Percentiles rank a stretch among this genome's conserved stretches.
Conservation (phyloP, 2,329 filamentous ascomycete genomes). For the Fusarium odoratissimum region DNA sequence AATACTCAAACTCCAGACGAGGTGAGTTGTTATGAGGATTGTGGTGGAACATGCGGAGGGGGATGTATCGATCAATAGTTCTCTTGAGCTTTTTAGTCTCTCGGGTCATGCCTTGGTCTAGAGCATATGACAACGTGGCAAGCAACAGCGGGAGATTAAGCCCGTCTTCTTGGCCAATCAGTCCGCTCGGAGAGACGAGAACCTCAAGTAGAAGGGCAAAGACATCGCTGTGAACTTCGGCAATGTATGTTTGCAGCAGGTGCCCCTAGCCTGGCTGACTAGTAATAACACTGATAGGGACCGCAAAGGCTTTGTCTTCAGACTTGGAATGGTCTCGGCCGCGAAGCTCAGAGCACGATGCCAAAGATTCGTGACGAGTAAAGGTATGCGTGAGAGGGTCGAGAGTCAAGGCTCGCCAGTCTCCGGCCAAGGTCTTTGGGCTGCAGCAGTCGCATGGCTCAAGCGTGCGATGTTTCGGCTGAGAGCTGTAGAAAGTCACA, state of each 20-base stretch:
- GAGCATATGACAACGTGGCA: conserved; percentile 23
- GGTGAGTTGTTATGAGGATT: conserved; percentile 23
- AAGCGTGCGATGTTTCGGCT: neutral
- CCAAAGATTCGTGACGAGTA: neutral
- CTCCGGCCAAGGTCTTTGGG: neutral
- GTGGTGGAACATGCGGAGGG: conserved; percentile 34
- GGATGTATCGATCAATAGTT: conserved; percentile 40
- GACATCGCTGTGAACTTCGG: conserved; percentile 22
- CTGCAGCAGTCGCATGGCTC: neutral
- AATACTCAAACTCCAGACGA: conserved; percentile 25
- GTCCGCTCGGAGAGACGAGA: conserved; percentile 18
- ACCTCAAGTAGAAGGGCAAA: conserved; percentile 40
- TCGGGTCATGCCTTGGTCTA: conserved; percentile 22
- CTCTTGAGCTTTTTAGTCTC: conserved; percentile 34
- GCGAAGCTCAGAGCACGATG: neutral
- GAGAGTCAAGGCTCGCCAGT: neutral
- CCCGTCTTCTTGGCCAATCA: conserved; percentile 35
- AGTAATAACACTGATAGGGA: conserved; percentile 1
- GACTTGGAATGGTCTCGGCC: neutral
- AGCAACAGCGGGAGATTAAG: conserved; percentile 42
- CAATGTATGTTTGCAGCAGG: conserved; percentile 3
- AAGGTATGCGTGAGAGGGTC: neutral
- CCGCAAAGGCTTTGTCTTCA: neutral
- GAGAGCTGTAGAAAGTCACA: neutral
- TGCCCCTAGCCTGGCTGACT: conserved; percentile 16